phyloP scores from a whole-genome alignment of 345 rosid genomes.

The Fremontodendron californicum region DNA sequence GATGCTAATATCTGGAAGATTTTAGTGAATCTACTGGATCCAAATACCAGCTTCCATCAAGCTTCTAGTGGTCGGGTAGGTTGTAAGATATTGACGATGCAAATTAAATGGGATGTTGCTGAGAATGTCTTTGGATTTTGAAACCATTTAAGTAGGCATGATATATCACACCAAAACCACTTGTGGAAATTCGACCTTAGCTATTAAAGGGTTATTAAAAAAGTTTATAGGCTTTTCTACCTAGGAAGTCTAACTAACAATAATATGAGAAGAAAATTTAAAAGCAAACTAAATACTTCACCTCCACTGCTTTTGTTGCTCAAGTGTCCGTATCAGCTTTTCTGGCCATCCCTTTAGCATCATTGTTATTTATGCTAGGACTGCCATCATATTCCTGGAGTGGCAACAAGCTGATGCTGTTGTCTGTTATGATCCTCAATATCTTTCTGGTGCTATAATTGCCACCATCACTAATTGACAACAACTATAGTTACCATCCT shows the following conservation, averaged over 20 bases:
- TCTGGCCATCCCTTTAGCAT: not conserved
- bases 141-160: not conserved
- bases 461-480: constrained; percentile 15
- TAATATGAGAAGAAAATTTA: not conserved
- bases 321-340: not conserved
- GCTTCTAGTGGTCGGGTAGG: constrained; percentile 68
- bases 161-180: not conserved
- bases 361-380: not conserved
- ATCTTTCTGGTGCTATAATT: constrained; percentile 1
- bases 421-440: not conserved
- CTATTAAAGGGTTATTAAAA: not conserved
- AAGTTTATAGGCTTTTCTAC: constrained; percentile 1
- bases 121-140: not conserved
- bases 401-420: not conserved
- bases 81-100: constrained; percentile 11
- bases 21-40: constrained; percentile 66
- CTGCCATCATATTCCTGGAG: not conserved
- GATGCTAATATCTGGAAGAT: constrained; percentile 93
- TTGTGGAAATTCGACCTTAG: not conserved
- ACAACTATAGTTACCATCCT: constrained; percentile 11
- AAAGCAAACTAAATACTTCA: not conserved
- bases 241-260: not conserved
- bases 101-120: not conserved
- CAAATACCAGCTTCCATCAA: constrained; percentile 58
- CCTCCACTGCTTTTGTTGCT: not conserved